Evolutionary conservation across 2,329 filamentous ascomycete species (phyloP).

Genomic region (Canariomyces notabilis): DNA sequence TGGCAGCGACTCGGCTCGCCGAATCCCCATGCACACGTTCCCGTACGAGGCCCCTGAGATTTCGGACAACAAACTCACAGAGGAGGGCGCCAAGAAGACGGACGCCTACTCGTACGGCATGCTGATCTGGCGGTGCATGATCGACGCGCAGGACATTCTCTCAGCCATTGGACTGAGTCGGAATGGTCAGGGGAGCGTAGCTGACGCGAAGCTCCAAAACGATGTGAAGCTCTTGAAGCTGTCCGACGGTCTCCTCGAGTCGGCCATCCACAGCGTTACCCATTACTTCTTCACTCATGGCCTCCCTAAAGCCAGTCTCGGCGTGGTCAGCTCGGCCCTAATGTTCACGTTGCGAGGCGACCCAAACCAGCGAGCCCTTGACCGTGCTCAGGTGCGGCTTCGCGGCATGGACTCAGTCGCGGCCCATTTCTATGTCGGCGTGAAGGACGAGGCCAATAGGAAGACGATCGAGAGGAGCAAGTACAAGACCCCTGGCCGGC

Average conservation of each 20-base stretch:
- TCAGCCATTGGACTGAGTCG: not conserved
- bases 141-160: conserved; percentile 12
- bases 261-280: conserved; percentile 10
- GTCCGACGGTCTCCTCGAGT: conserved; percentile 15
- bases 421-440: conserved; percentile 4
- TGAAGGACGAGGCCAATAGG: conserved; percentile 15
- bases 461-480: not conserved
- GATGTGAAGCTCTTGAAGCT: conserved; percentile 8
- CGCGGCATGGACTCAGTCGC: conserved; percentile 11
- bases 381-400: conserved; percentile 15
- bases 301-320: conserved; percentile 7
- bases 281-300: conserved; percentile 2
- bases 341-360: conserved; percentile 14
- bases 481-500: not conserved
- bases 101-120: conserved; percentile 19
- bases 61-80: conserved; percentile 1
- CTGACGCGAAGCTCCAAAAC: not conserved
- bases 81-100: conserved; percentile 12
- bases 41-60: conserved; percentile 17
- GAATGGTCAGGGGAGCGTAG: not conserved
- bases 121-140: conserved; percentile 19
- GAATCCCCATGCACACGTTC: conserved; percentile 13
- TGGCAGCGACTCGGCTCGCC: not conserved
- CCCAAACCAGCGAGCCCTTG: conserved; percentile 13
- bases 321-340: conserved; percentile 9